These are phyloP conservation scores for Geosmithia morbida DNA, from an alignment of 2,329 filamentous ascomycete species.

Conservation along the genomic window DNA sequence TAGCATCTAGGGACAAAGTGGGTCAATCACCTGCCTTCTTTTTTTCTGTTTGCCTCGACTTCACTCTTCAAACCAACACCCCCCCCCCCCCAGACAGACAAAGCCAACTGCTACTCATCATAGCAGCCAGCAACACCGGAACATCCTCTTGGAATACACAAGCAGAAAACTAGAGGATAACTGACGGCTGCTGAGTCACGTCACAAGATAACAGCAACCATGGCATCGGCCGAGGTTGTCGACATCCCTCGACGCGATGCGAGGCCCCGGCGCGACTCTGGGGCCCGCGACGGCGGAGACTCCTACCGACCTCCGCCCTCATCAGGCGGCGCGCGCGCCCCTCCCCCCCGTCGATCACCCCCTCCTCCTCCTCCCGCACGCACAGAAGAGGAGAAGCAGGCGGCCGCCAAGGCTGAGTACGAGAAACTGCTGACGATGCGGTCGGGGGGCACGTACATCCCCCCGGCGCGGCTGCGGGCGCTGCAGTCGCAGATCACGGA, in stretches of 20 bases:
- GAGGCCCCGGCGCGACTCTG: constrained; percentile 4
- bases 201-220: constrained; percentile 6
- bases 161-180: neutral
- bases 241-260: constrained; percentile 23
- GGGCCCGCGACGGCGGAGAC: constrained; percentile 29
- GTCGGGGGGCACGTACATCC: constrained; percentile 92
- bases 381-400: constrained; percentile 74
- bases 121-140: neutral
- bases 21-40: neutral
- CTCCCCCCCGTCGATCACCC: constrained; percentile 37
- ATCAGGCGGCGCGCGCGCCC: constrained; percentile 15
- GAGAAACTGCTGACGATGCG: constrained; percentile 84
- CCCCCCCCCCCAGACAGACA: neutral
- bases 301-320: constrained; percentile 29
- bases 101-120: neutral
- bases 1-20: neutral
- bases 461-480: constrained; percentile 76
- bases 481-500: constrained; percentile 96
- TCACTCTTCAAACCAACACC: neutral
- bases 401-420: constrained; percentile 81
- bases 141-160: neutral
- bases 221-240: constrained; percentile 29
- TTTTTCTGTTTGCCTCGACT: neutral
- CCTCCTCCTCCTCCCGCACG: constrained; percentile 23
- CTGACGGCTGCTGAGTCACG: neutral